Evolutionary conservation across 768 basidiomycete genomes (phyloP).

Genomic region (Russula sp.): DNA sequence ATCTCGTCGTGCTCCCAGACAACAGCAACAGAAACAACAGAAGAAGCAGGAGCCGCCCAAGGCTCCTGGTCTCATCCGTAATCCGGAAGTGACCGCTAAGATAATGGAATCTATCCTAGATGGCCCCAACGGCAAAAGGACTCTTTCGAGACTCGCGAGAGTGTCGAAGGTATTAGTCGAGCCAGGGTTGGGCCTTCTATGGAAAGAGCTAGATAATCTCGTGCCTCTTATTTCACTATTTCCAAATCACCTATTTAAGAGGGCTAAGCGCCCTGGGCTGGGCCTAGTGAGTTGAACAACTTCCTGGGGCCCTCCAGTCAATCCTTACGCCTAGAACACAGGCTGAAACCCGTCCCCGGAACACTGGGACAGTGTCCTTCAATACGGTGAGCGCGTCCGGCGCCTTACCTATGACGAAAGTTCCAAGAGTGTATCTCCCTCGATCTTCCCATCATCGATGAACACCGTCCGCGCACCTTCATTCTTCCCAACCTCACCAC

Average conservation of each 20-base stretch:
- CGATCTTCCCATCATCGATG: conserved; percentile 67
- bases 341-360: conserved; percentile 61
- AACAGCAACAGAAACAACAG: conserved; percentile 19
- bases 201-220: conserved; percentile 76
- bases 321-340: conserved; percentile 34
- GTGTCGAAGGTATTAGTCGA: conserved; percentile 74
- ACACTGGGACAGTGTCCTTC: conserved; percentile 66
- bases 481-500: conserved; percentile 68
- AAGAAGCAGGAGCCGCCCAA: conserved; percentile 48
- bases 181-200: conserved; percentile 66
- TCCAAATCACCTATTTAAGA: conserved; percentile 64
- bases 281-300: conserved; percentile 57
- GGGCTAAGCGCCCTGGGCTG: conserved; percentile 66
- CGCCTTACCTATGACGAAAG: conserved; percentile 69
- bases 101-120: conserved; percentile 53
- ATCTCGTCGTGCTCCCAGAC: conserved; percentile 22
- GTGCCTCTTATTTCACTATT: conserved; percentile 70
- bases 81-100: conserved; percentile 55
- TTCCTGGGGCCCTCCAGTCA: conserved; percentile 3
- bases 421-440: conserved; percentile 57
- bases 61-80: conserved; percentile 55
- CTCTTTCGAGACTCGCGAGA: conserved; percentile 66
- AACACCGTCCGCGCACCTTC: conserved; percentile 57
- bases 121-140: conserved; percentile 61
- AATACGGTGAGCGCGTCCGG: conserved; percentile 64